Percentiles rank a stretch among this genome's conserved stretches.
Evolutionary conservation across 139 green algal species (phyloP).

Genomic region (Dunaliella sp.): DNA sequence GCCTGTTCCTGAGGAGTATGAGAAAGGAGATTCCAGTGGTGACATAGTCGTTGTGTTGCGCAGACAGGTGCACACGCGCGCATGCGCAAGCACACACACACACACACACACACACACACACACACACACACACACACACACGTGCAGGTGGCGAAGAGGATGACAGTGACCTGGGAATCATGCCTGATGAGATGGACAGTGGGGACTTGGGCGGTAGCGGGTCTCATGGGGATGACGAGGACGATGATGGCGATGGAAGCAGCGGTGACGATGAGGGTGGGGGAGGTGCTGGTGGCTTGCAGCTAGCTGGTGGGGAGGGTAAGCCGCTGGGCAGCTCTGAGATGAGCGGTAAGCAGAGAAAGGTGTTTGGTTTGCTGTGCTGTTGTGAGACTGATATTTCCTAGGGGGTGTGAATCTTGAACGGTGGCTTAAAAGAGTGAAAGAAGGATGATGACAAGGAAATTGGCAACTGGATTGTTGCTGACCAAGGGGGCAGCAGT

Average conservation of each 20-base stretch:
- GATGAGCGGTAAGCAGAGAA: conserved; percentile 16
- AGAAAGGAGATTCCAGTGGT: no score
- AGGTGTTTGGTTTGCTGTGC: no score
- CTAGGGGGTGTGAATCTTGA: no score
- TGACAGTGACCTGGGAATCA: conserved; percentile 21
- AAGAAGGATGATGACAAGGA: no score
- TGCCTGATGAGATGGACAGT: conserved; percentile 24
- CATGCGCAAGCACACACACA: conserved; percentile 12
- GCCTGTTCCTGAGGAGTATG: no score
- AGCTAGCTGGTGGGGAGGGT: not conserved
- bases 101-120: conserved; percentile 7
- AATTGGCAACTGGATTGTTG: no score
- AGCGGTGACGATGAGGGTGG: conserved; percentile 42
- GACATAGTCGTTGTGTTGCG: no score
- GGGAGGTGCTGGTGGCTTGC: conserved; percentile 41
- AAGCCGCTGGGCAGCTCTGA: conserved; percentile 19
- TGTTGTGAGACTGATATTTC: no score
- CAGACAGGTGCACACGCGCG: conserved; percentile 4
- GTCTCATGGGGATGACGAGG: conserved; percentile 35
- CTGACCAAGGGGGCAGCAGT: no score
- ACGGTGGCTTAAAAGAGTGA: no score
- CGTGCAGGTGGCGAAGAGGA: conserved; percentile 31
- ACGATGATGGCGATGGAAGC: conserved; percentile 17
- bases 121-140: conserved; percentile 17
- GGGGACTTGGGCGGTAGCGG: conserved; percentile 24